Evolutionary conservation across 1,284 basidiomycete species (phyloP).

Genomic region (Neolentinus lepideus): DNA sequence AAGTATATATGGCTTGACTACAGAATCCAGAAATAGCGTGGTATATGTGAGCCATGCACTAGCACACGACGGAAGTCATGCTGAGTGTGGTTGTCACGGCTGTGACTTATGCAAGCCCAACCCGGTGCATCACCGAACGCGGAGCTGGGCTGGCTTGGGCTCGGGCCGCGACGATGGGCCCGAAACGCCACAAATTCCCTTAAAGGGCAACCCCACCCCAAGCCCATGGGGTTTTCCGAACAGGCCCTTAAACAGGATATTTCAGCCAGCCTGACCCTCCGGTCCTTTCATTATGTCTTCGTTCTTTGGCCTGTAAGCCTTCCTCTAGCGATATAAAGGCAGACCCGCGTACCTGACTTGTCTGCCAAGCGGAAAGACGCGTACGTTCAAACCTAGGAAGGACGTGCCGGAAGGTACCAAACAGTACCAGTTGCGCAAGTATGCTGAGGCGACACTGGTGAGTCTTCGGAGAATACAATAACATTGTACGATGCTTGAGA

Average conservation of each 20-base stretch:
- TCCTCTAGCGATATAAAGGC: constrained; percentile 2
- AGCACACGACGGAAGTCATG: too few relatives aligned
- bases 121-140: too few relatives aligned
- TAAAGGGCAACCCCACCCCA: too few relatives aligned
- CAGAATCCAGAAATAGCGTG: too few relatives aligned
- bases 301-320: constrained; percentile 76
- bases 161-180: too few relatives aligned
- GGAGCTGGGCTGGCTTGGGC: too few relatives aligned
- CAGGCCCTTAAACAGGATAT: not conserved
- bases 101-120: too few relatives aligned
- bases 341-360: not conserved
- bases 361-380: constrained; percentile 68
- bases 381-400: constrained; percentile 95
- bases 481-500: constrained; percentile 3
- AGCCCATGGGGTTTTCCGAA: too few relatives aligned
- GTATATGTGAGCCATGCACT: too few relatives aligned
- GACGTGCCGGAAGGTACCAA: constrained; percentile 95
- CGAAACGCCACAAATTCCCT: too few relatives aligned
- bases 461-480: constrained; percentile 13
- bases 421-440: constrained; percentile 94
- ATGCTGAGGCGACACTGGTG: constrained; percentile 94
- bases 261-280: not conserved
- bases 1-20: too few relatives aligned
- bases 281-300: constrained; percentile 55
- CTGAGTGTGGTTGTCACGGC: too few relatives aligned